A percentile compares a stretch with the other conserved stretches of the same genome.
phyloP scores from a whole-genome alignment of 176 grass and related monocot species.

The Carex scoparia region DNA sequence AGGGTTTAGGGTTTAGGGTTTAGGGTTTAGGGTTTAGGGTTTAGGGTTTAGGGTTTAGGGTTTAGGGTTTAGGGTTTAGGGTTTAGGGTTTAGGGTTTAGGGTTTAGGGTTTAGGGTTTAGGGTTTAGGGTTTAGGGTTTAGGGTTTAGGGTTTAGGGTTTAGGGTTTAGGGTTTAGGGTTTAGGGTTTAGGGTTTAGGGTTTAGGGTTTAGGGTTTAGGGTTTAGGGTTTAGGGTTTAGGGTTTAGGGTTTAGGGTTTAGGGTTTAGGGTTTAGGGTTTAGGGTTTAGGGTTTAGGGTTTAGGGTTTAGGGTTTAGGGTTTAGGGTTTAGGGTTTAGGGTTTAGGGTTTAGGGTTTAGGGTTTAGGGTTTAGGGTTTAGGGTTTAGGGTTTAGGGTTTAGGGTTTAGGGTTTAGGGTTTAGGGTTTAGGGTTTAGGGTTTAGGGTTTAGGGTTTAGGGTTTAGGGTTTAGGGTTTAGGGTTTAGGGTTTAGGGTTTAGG shows the following conservation, averaged over 20 bases:
- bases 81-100: conserved; percentile 5
- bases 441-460: conserved; percentile 18
- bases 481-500: conserved; percentile 19
- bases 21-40: conserved; percentile 12
- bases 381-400: conserved; percentile 17
- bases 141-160: not conserved
- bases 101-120: conserved; percentile 6
- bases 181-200: not conserved
- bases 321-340: conserved; percentile 14
- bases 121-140: not conserved
- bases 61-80: conserved; percentile 18
- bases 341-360: conserved; percentile 10
- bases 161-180: not conserved
- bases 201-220: not conserved
- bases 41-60: conserved; percentile 18
- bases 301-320: not conserved
- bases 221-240: not conserved
- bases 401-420: conserved; percentile 11
- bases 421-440: conserved; percentile 18
- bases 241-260: not conserved
- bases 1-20: conserved; percentile 6
- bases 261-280: not conserved
- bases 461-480: conserved; percentile 17
- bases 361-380: conserved; percentile 17
- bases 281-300: not conserved